Base-by-base conservation (phyloP, 192 early-diverging fungal genomes). In the Phlyctochytrium bullatum region DNA sequence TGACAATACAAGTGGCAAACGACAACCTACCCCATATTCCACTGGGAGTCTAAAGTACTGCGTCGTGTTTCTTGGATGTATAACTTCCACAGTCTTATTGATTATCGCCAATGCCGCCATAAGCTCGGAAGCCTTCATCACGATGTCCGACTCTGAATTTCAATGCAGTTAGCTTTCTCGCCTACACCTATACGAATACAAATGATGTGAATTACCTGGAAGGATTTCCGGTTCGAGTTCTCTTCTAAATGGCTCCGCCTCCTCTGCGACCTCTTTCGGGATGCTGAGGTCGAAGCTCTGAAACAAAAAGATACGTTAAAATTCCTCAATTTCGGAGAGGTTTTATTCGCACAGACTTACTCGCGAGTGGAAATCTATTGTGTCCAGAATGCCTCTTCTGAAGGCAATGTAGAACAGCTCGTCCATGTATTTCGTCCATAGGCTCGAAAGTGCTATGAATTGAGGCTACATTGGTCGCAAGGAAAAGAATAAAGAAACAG, bases 61-160 rank as follows among this genome's bases (percentile, higher is more conserved):
- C 0, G 85, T 82, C n/a, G 81, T 81, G 68, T 84, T 86, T 27
- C 80, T 77, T 35, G 85, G 85, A 71, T 86, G 85, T 23, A 84
- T 62, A 12, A 86, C 72, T 58, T 86, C 80, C 52, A 83, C 69
- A 24, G 76, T 73, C 52, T 80, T 80, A 52, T 81, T 78, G 27
- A 75, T 73, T 47, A 78, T 67, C 2, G 77, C 67, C 16, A 84
- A 33, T 0, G 78, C 75, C 1, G 78, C 69, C 82, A 84, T 84
- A 14, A 80, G 66, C 59, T 74, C 65, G 2, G 75, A 62, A 1
- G 82, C 82, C 35, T 73, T 73, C 31, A 73, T 34, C 27, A 84
- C 77, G 14, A 82, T 73, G 14, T 79, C 60, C 51, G 59, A 61
- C 35, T 83, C 81, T 82, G 63, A 24, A 28, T 51, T 20, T 28